Evolutionary conservation across 192 early-diverging fungal genomes (phyloP).

Genomic region (Backusella tarrabulga): DNA sequence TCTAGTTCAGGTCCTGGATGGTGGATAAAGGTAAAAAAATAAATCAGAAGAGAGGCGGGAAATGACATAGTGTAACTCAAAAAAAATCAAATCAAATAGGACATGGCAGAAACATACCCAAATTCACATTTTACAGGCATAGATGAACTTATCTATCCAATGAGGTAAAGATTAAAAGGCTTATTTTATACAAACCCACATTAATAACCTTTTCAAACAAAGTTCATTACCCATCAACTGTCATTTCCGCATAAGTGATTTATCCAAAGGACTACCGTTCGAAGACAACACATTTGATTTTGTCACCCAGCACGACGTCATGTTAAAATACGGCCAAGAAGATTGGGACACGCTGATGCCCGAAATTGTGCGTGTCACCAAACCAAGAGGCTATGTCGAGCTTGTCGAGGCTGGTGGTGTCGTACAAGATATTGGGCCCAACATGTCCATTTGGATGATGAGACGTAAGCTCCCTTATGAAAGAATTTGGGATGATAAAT

Average conservation of each 20-base stretch:
- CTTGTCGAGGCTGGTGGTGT: slow-evolving; percentile 16
- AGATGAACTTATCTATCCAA: slow-evolving; percentile 36
- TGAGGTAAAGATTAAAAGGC: slow-evolving; percentile 7
- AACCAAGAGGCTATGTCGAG: slow-evolving; percentile 37
- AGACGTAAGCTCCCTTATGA: slow-evolving; percentile 15
- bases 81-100: slow-evolving; percentile 8
- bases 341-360: slow-evolving; percentile 26
- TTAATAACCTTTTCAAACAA: neutral
- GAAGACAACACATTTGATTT: slow-evolving; percentile 35
- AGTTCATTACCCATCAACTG: slow-evolving; percentile 37
- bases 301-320: slow-evolving; percentile 28
- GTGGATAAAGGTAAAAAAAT: slow-evolving; percentile 29
- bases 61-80: neutral
- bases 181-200: no score
- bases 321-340: slow-evolving; percentile 18
- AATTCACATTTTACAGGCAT: slow-evolving; percentile 38
- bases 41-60: neutral
- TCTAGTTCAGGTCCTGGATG: slow-evolving; percentile 32
- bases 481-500: no score
- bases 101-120: slow-evolving; percentile 27
- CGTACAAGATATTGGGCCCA: slow-evolving; percentile 30
- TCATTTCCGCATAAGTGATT: slow-evolving; percentile 42
- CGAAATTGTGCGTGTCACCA: slow-evolving; percentile 34
- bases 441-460: slow-evolving; percentile 37
- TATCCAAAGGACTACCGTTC: slow-evolving; percentile 34